A percentile compares a stretch with the other conserved stretches of the same genome.
Conservation (phyloP, 2,329 filamentous ascomycete species). For the Apiospora saccharicola region DNA sequence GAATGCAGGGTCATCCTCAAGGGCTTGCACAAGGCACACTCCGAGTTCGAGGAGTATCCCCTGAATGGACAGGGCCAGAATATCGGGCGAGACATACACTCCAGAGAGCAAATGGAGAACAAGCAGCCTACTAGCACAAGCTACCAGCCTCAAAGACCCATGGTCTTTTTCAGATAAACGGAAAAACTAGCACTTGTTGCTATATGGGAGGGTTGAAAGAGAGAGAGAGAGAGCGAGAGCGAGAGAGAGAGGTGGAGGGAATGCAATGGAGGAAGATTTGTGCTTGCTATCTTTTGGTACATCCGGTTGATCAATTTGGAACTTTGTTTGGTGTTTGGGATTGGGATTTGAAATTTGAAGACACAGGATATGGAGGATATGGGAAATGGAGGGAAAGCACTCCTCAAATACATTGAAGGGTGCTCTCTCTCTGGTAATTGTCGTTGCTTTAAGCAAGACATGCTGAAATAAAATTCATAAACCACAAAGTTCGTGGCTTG, state of each 20-base stretch:
- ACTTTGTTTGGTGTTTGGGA: background rate
- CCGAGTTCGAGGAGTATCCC: background rate
- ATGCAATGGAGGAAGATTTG: background rate
- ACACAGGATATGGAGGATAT: background rate
- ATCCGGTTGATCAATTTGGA: background rate
- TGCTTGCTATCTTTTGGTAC: background rate
- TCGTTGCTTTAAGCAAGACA: background rate
- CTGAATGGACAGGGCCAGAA: background rate
- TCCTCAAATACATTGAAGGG: background rate
- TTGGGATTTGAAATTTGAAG: background rate
- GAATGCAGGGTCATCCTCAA: background rate
- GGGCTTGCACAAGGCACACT: background rate
- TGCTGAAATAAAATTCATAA: background rate
- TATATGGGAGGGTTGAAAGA: background rate
- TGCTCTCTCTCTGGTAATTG: background rate
- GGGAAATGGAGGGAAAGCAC: background rate
- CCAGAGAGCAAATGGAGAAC: background rate
- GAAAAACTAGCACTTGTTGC: background rate
- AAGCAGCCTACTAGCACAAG: background rate
- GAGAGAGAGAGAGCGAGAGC: no score
- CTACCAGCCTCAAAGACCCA: background rate
- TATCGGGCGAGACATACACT: background rate
- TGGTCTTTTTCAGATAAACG: background rate
- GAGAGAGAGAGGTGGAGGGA: background rate
- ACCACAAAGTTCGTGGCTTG: background rate